Conservation (phyloP, 2,329 filamentous ascomycete genomes). For the Beauveria bassiana region DNA sequence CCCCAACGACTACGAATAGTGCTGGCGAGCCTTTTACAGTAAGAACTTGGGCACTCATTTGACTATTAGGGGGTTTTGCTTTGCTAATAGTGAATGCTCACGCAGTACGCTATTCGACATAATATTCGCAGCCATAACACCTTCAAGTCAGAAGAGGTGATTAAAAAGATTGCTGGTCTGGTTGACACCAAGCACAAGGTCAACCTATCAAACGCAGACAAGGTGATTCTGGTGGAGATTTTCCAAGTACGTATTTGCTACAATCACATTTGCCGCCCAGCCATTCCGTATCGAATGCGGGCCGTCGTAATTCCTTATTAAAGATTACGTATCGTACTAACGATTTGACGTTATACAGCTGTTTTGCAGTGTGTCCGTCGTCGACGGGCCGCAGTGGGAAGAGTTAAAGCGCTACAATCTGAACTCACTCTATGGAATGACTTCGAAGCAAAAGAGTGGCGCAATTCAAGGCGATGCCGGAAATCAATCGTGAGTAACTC, state of each 20-base stretch:
- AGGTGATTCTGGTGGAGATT: conserved; percentile 71
- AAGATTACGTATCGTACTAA: background rate
- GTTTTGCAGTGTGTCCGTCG: conserved; percentile 71
- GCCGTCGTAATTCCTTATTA: too few relatives aligned
- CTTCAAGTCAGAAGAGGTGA: conserved; percentile 60
- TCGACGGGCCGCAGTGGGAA: conserved; percentile 62
- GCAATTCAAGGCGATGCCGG: background rate
- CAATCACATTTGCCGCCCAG: background rate
- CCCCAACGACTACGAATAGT: conserved; percentile 9
- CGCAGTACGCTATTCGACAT: conserved; percentile 76
- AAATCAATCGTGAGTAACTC: too few relatives aligned
- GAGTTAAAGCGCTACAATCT: conserved; percentile 70
- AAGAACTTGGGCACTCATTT: conserved; percentile 21
- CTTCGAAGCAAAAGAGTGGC: conserved; percentile 12
- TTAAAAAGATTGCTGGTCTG: conserved; percentile 60
- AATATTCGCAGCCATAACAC: conserved; percentile 65
- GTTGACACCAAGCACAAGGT: conserved; percentile 65
- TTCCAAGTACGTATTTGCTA: conserved; percentile 53
- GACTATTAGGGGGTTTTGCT: background rate
- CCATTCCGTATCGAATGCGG: background rate
- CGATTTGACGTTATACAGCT: conserved; percentile 40
- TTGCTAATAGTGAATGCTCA: conserved; percentile 1
- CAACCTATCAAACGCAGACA: conserved; percentile 68
- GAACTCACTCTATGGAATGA: conserved; percentile 56
- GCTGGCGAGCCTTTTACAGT: conserved; percentile 31